Conservation (phyloP, 1,139 yeast species). For the Blastobotrys buckinghamii region DNA sequence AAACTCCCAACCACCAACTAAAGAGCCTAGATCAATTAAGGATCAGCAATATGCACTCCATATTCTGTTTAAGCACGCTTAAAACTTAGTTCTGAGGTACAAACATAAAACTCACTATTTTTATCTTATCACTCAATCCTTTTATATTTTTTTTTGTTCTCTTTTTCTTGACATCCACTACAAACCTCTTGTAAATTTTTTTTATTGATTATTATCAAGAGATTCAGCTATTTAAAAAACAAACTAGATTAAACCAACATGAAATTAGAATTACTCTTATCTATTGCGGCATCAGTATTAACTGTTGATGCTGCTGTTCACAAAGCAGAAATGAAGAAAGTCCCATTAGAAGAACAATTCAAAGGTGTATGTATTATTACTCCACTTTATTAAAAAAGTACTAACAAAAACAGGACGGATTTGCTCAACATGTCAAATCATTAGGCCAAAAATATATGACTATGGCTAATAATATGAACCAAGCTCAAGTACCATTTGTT, state of each 20-base stretch:
- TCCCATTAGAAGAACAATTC: conserved; percentile 55
- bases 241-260: conserved; percentile 14
- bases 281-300: conserved; percentile 50
- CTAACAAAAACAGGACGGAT: conserved; percentile 29
- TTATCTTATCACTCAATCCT: neutral
- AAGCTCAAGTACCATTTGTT: conserved; percentile 33
- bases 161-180: neutral
- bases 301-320: conserved; percentile 45
- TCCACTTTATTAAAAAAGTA: neutral
- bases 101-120: no score
- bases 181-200: neutral
- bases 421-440: conserved; percentile 59
- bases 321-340: conserved; percentile 55
- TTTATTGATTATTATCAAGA: neutral
- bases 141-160: neutral
- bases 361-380: conserved; percentile 39
- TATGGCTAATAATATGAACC: conserved; percentile 36
- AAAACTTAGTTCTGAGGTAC: no score
- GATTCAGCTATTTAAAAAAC: neutral
- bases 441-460: conserved; percentile 68
- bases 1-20: neutral
- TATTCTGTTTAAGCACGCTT: no score
- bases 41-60: no score
- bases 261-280: conserved; percentile 22
- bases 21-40: no score